phyloP scores from a whole-genome alignment of 1,284 basidiomycete genomes.

The Pseudozyma tsukubaensis region DNA sequence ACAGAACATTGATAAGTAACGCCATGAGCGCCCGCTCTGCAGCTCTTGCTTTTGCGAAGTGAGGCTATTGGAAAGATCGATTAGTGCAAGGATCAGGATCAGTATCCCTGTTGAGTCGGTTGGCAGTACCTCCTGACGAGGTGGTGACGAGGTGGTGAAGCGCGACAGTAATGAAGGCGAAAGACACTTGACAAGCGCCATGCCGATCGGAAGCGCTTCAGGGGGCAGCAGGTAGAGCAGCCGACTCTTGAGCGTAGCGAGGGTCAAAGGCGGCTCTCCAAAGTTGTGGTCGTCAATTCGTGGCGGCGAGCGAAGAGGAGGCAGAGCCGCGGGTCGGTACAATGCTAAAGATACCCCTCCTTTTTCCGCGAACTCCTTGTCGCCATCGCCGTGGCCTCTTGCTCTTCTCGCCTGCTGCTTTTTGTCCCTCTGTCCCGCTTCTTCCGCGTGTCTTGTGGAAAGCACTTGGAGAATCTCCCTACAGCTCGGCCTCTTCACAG shows the following conservation, averaged over 20 bases:
- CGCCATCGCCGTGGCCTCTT: not conserved
- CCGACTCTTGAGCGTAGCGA: no score
- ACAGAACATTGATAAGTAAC: not conserved
- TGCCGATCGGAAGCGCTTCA: not conserved
- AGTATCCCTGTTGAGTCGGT: not conserved
- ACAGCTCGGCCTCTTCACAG: conserved; percentile 76
- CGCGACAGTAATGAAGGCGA: not conserved
- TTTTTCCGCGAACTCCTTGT: not conserved
- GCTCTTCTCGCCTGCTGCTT: not conserved
- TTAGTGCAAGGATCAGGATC: conserved; percentile 19
- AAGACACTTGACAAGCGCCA: conserved; percentile 24
- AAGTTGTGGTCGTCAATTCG: no score
- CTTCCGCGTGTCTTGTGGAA: not conserved
- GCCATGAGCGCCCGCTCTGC: not conserved
- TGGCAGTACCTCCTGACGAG: not conserved
- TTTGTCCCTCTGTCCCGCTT: not conserved
- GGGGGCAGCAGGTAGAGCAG: not conserved
- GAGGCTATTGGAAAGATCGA: conserved; percentile 6
- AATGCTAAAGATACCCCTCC: conserved; percentile 19
- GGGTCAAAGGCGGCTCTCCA: no score
- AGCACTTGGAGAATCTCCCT: conserved; percentile 74
- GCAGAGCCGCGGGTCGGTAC: not conserved
- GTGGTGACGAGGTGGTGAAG: not conserved
- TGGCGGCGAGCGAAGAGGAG: no score
- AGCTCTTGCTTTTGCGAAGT: not conserved